A percentile compares a stretch with the other conserved stretches of the same genome.
phyloP scores from a whole-genome alignment of 257 asterid genomes.

The Ilex aquifolium region DNA sequence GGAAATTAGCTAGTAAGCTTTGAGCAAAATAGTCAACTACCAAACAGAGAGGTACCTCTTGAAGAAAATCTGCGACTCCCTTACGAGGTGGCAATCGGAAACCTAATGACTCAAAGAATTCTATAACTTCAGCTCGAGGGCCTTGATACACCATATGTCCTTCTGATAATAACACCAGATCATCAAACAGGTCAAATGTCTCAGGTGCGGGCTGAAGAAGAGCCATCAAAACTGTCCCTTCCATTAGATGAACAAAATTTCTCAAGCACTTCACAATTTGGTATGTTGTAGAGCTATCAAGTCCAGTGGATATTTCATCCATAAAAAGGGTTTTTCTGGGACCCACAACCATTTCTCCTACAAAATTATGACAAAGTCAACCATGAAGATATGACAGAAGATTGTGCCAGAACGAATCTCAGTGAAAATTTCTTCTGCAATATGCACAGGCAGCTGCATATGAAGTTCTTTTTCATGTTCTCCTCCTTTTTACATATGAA shows the following conservation, averaged over 20 bases:
- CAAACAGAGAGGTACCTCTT: constrained; percentile 47
- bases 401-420: not conserved
- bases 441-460: not conserved
- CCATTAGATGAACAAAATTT: constrained; percentile 84
- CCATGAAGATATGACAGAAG: not conserved
- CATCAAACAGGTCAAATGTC: constrained; percentile 86
- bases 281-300: constrained; percentile 90
- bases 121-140: constrained; percentile 58
- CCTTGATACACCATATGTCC: constrained; percentile 81
- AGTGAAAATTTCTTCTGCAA: not conserved
- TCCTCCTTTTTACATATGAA: no score
- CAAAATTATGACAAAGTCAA: not conserved
- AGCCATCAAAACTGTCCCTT: constrained; percentile 80
- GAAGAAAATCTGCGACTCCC: constrained; percentile 84
- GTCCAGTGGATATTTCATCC: constrained; percentile 97
- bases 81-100: constrained; percentile 85
- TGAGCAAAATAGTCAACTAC: constrained; percentile 1
- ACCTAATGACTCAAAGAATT: constrained; percentile 78
- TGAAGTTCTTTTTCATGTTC: not conserved
- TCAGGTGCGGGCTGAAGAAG: constrained; percentile 96
- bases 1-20: constrained; percentile 6
- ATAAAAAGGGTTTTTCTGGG: constrained; percentile 84
- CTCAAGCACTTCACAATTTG: constrained; percentile 77
- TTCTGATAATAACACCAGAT: constrained; percentile 68
- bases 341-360: constrained; percentile 93